Evolutionary conservation across 208 protist species (phyloP).

Genomic region (Leptomonas pyrrhocoris): DNA sequence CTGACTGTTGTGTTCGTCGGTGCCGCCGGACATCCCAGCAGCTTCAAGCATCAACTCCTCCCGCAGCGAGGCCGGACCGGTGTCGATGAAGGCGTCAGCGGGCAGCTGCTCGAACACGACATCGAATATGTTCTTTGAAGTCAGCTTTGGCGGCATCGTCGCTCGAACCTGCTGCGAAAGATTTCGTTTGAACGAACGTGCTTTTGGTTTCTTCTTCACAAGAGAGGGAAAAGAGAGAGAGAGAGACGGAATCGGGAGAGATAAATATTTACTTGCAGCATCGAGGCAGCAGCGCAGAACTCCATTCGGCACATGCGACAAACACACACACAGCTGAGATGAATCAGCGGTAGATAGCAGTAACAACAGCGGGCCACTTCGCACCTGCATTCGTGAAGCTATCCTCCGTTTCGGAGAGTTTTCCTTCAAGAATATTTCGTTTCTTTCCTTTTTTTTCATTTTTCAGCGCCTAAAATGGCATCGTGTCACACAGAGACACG

Average conservation of each 20-base stretch:
- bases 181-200: background rate
- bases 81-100: conserved; percentile 59
- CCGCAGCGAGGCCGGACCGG: conserved; percentile 45
- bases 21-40: conserved; percentile 9
- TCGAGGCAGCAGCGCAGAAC: too few relatives aligned
- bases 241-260: background rate
- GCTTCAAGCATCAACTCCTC: conserved; percentile 61
- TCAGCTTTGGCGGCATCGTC: conserved; percentile 44
- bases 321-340: too few relatives aligned
- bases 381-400: too few relatives aligned
- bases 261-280: too few relatives aligned
- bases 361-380: too few relatives aligned
- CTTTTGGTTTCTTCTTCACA: background rate
- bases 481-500: too few relatives aligned
- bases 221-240: background rate
- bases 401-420: too few relatives aligned
- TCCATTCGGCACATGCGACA: too few relatives aligned
- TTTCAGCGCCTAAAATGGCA: too few relatives aligned
- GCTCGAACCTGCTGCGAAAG: background rate
- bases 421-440: too few relatives aligned
- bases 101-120: conserved; percentile 71
- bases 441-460: too few relatives aligned
- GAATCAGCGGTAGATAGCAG: too few relatives aligned
- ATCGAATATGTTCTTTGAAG: conserved; percentile 77
- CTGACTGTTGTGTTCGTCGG: background rate